Evolutionary conservation across 495 filamentous ascomycete genomes (phyloP), one percentile per base, ranked within the genome.

Genomic region (Lepidopterella palustris): DNA sequence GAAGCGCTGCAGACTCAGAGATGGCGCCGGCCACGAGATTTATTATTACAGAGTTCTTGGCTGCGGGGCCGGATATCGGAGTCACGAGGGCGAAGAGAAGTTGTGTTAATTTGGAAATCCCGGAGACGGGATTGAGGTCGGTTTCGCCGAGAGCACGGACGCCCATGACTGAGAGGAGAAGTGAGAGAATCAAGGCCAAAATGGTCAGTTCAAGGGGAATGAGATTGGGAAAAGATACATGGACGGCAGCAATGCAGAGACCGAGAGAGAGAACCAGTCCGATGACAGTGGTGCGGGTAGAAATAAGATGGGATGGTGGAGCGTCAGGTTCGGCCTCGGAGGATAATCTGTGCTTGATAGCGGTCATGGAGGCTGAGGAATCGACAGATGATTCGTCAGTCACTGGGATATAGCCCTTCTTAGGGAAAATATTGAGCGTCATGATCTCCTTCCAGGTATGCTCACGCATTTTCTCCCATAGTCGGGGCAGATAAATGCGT

Each of bases 21-120:
- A 97, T 88, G 0, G 92, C 95, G n/a, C 93, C 93, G 0, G 90
- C 93, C 9, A 99, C 81, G 10, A 97, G 80, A 60, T 99, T 99
- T 60, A 96, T 96, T 55, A 92, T 78, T 3, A 98, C 82, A 15
- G 90, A 87, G 56, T 91, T 87, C 57, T 82, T 84, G 67, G 86
- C 80, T 3, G 82, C 84, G 6, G 84, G 76, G 31, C 63, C 63
- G 5, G 64, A 45, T 10, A 35, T 60, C 1, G 95, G 90, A 11
- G 92, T 93, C 24, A 92, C 82, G 39, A 97, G 82, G 0, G 88
- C 88, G 73, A 98, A 97, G 71, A 97, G 82, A 9, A 98, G 84
- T 74, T 98, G 93, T 0, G 93, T 96, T 4, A 98, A 78, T 77
- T 98, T 98, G 71, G 84, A 89, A 74, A 98, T 98, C 49, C 93